Base-by-base conservation (phyloP, 345 rosid species). In the Lepidium africanum region DNA sequence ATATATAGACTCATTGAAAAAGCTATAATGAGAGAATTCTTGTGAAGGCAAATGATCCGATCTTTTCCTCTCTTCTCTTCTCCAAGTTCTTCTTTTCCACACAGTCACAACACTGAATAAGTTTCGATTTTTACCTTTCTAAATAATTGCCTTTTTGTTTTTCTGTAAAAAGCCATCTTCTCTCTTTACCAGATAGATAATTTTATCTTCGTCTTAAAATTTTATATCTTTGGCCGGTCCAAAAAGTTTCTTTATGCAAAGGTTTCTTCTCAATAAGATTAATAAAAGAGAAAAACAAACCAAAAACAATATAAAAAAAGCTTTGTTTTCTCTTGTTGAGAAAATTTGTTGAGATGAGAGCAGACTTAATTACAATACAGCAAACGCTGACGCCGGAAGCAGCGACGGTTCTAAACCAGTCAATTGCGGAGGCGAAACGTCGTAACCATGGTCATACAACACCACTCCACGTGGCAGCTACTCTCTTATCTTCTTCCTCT, bases 321-420 rank as follows among this genome's bases (percentile, higher is more conserved):
- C 47, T 38, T 42, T n/a, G 12, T 48, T 70, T 52, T 57, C 35
- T 41, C 10, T 54, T n/a, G 25, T 64, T 46, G 43, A 39, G 55
- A 43, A 47, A 10, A 6, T 25, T 45, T 16, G 6, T 38, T 5
- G 66, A 59, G 72, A 94, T 94, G 99, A 94, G 96, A 91, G 91
- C 96, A 7, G 99, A 93, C 48, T 74, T 94, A 32, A 84, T 85
- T 71, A 91, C 97, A 71, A 91, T 94, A 82, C 99, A 91, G 80
- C 99, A 94, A 77, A 94, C 99, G 64, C 83, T 94, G 51, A 91
- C 99, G 63, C 84, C 91, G n/a, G 99, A 94, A 78, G 97, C 99
- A 73, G 97, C 97, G 56, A 72, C 71, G 33, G 96, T 94, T 46
- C 70, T 94, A 21, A 91, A 85, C 81, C 97, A 85, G 56, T 89